These are phyloP conservation scores for Umbelopsis vinacea DNA, from an alignment of 192 early-diverging fungal species.

Conservation along the genomic window DNA sequence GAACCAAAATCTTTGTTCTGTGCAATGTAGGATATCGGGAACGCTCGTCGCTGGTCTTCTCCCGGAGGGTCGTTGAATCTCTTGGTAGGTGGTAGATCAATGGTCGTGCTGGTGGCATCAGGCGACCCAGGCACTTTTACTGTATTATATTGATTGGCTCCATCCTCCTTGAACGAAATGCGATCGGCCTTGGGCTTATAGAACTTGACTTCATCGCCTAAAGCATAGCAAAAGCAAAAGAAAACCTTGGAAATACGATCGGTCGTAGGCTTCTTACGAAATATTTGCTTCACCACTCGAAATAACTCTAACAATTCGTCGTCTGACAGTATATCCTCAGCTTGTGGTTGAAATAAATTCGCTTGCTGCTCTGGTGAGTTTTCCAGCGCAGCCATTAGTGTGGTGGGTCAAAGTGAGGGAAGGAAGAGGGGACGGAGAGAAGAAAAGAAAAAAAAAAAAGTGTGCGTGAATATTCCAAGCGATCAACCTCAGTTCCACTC, in stretches of 20 bases:
- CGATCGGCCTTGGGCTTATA: conserved; percentile 29
- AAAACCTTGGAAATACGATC: conserved; percentile 36
- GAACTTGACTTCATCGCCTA: conserved; percentile 33
- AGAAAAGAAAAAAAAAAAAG: background rate
- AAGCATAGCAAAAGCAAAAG: conserved; percentile 36
- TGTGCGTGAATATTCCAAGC: background rate
- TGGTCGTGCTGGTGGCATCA: background rate
- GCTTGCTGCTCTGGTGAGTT: conserved; percentile 11
- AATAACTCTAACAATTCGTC: conserved; percentile 40
- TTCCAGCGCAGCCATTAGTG: conserved; percentile 15
- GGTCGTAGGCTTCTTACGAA: conserved; percentile 31
- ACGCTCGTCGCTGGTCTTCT: conserved; percentile 4
- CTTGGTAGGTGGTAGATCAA: background rate
- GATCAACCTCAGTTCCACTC: background rate
- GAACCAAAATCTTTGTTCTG: background rate
- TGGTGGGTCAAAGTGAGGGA: background rate
- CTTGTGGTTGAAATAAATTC: conserved; percentile 29
- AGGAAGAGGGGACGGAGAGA: background rate
- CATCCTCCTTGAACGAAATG: conserved; percentile 27
- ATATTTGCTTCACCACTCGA: conserved; percentile 36
- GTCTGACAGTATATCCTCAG: conserved; percentile 41
- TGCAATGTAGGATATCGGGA: background rate
- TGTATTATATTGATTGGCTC: background rate
- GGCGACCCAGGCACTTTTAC: conserved; percentile 9
- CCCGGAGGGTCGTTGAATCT: background rate